Base-by-base conservation (phyloP, 2,329 filamentous ascomycete genomes). In the Xylariales sp. region DNA sequence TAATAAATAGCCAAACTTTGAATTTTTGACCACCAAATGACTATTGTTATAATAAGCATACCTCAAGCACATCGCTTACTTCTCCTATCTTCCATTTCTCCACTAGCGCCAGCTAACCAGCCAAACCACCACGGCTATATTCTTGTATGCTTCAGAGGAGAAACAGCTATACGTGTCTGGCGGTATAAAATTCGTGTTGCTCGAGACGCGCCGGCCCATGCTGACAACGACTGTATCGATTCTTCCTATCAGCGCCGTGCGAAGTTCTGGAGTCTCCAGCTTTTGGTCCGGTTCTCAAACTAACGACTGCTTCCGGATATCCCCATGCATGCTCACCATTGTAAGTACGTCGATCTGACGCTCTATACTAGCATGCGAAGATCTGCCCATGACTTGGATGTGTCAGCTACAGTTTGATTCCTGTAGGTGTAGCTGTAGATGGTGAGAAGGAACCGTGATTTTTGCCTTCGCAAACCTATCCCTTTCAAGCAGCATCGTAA, bases 11-110 rank as follows among this genome's bases (percentile, higher is more conserved):
- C 30, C 48, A 67, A 58, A 39, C 53, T 32, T 58, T 48, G 39
- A 41, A 63, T 54, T 63, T 28, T 43, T 28, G 32, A 50, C 58
- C 32, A 46, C 54, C 55, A 45, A 46, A 58, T 52, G 41, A 45
- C n/a, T 61, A 53, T 50, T 45, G 30, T 61, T 28, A 28, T 50
- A 39, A 53, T 61, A 53, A 48, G 30, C 36, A 39, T 59, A 41
- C 9, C 39, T 5, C 30, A 63, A 39, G 39, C 52, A 57, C 45
- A 45, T 41, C 14, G 34, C 18, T 52, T 49, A 34, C 10, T 8
- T 41, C 39, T 2, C 39, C 39, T 14, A 14, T 41, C 10, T 30
- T 34, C 43, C 3, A 34, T 18, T 59, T 16, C 18, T 23, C n/a
- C 36, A 28, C 12, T 5, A 62, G 59, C 53, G 36, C 48, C 32